These are phyloP conservation scores for Exophiala spinifera DNA, from an alignment of 2,329 filamentous ascomycete genomes.

Conservation along the genomic window DNA sequence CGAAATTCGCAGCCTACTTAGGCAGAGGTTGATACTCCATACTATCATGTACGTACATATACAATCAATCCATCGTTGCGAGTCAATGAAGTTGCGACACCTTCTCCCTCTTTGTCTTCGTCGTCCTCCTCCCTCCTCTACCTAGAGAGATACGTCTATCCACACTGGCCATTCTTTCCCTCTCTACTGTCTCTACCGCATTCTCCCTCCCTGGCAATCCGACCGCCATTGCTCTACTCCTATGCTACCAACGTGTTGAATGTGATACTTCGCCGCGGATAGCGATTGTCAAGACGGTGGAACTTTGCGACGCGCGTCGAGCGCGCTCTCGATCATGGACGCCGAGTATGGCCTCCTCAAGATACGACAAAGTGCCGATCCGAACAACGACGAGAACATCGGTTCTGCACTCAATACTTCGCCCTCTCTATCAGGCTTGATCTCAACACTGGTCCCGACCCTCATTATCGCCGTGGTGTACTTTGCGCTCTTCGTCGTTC, in stretches of 20 bases:
- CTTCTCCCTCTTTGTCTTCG: not conserved
- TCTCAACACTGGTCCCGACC: slow-evolving; percentile 50
- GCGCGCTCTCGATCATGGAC: slow-evolving; percentile 12
- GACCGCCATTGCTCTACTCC: not conserved
- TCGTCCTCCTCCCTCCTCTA: too few species aligned
- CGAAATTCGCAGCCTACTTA: too few species aligned
- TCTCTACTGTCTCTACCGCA: not conserved
- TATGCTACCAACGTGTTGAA: too few species aligned
- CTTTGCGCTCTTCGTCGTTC: slow-evolving; percentile 49
- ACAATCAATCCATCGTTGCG: not conserved
- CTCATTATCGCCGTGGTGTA: slow-evolving; percentile 45
- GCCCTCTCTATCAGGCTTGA: slow-evolving; percentile 44
- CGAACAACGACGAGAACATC: slow-evolving; percentile 32
- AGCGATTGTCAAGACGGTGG: not conserved
- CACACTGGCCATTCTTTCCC: not conserved
- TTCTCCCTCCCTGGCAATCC: not conserved
- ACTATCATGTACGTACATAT: not conserved
- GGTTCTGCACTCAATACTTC: slow-evolving; percentile 31
- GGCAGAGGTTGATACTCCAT: too few species aligned
- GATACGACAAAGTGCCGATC: slow-evolving; percentile 13
- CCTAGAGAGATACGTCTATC: not conserved
- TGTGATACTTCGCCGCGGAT: too few species aligned
- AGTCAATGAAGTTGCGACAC: not conserved
- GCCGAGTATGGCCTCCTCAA: slow-evolving; percentile 8
- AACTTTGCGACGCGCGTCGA: not conserved